A percentile compares a stretch with the other conserved stretches of the same genome.
Conservation (phyloP, 179 eudicot genomes). For the Silene coronaria region DNA sequence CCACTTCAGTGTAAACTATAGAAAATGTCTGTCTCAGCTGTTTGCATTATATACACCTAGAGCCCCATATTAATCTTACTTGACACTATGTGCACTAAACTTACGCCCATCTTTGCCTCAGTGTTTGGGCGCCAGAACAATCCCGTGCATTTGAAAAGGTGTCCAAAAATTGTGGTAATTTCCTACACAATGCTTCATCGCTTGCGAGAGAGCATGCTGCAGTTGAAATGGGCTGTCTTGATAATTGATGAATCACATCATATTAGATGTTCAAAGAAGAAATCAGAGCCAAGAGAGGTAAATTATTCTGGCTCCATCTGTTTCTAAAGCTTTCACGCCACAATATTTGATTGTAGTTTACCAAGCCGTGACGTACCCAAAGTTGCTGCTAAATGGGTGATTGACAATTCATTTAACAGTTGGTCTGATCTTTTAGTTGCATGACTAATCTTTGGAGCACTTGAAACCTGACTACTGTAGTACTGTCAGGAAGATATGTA, state of each 20-base stretch:
- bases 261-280: slow-evolving; percentile 74
- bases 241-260: slow-evolving; percentile 97
- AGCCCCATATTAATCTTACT: background rate
- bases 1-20: background rate
- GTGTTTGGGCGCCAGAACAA: slow-evolving; percentile 78
- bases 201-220: slow-evolving; percentile 62
- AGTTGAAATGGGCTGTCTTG: slow-evolving; percentile 65
- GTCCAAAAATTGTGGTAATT: slow-evolving; percentile 77
- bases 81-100: slow-evolving; percentile 3
- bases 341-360: background rate
- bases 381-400: background rate
- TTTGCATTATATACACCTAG: background rate
- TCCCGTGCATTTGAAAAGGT: slow-evolving; percentile 60
- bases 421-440: background rate
- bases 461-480: background rate
- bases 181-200: slow-evolving; percentile 85
- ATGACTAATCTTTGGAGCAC: background rate
- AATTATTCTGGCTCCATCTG: slow-evolving; percentile 14
- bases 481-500: background rate
- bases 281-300: slow-evolving; percentile 78
- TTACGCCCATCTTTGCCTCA: slow-evolving; percentile 28
- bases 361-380: background rate
- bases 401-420: background rate
- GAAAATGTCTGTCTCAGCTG: background rate
- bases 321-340: background rate